Evolutionary conservation across 1,284 basidiomycete species (phyloP), one percentile per base, ranked within the genome.

Genomic region (Lentinula novae-zelandiae): DNA sequence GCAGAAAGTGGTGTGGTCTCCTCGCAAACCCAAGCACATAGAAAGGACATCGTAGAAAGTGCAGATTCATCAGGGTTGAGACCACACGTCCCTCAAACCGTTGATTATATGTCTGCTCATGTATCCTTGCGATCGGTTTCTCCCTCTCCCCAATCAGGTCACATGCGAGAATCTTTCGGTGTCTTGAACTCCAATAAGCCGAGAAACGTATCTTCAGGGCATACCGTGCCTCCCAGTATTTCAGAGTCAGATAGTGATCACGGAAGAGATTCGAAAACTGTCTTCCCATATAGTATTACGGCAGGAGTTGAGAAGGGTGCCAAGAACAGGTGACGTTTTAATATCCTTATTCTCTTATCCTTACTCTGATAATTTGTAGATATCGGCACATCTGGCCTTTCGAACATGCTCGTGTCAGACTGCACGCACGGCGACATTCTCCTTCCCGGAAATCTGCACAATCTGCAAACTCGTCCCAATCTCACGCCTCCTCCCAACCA

Each of bases 311-410:
- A 98, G 76, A 93, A 96, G 67, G 96, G 96, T 10, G 82, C 87
- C 10, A 96, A 98, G 80, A 98, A 98, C 68, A 82, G 90, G 92
- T 92, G 60, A 53, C 27, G 85, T 78, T 1, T 34, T 17, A 0
- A 22, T 1, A 20, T 3, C 49, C 58, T 17, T 1, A 7, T 61
- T 34, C 12, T 53, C 34, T 57, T 56, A 44, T 58, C 53, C 38
- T 56, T 12, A 40, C 34, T 5, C 22, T 60, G 13, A 53, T 2
- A 12, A 42, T 58, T 54, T 64, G 61, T 61, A 95, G 95, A 69
- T 92, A 92, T 73, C 84, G 84, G 44, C 93, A 98, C 70, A 96
- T 98, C 60, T 98, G 95, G 95, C 95, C 95, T 0, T 98, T 96
- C 69, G 95, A 97, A 69, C 93, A 95, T 70, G 88, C 92, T 13